Evolutionary conservation across 2,329 filamentous ascomycete species (phyloP), one percentile per base, ranked within the genome.

Genomic region (Macrophomina tecta): DNA sequence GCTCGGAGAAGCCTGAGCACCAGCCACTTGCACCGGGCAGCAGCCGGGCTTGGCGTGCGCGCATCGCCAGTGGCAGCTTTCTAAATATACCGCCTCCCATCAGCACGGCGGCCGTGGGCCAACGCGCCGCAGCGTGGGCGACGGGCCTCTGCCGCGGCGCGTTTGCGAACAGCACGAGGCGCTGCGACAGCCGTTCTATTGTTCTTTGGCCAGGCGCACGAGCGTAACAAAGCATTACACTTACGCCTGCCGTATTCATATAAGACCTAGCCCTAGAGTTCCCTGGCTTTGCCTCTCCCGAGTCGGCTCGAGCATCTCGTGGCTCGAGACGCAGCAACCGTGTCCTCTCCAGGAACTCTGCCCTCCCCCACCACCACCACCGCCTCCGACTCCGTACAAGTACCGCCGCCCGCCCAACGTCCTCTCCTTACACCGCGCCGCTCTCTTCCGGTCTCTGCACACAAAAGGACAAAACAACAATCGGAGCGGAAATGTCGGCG

Each of bases 401-500:
- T 23, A 36, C 45, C 45, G 58, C 58, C 58, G 58, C 45, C 58
- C 58, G 58, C 45, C 30, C 58, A 14, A 32, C 58, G 58, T 28
- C 28, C 58, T 23, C 58, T 38, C 45, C 46, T 23, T 38, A 61
- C 28, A 61, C 56, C 40, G 40, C 56, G 23, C 14, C 32, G 14
- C 63, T 38, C 51, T 69, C 70, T 65, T 66, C 38, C 38, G 38
- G 14, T 14, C 38, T 9, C 14, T 40, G 38, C 38, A 40, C 38
- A 40, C 7, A 40, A 2, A 40, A 14, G 14, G 38, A 40, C 23
- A 40, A 40, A 40, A 9, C 3, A 40, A 8, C 70, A 69, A 61
- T 56, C 67, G 64, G 30, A 61, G 53, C 61, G 40, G 64, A 56
- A 55, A 60, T 46, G 32, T 40, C 38, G 68, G 45, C 53, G 51